Evolutionary conservation across 805 yeast species (phyloP), one percentile per base, ranked within the genome.

Genomic region (Cyberlindnera galapagoensis): DNA sequence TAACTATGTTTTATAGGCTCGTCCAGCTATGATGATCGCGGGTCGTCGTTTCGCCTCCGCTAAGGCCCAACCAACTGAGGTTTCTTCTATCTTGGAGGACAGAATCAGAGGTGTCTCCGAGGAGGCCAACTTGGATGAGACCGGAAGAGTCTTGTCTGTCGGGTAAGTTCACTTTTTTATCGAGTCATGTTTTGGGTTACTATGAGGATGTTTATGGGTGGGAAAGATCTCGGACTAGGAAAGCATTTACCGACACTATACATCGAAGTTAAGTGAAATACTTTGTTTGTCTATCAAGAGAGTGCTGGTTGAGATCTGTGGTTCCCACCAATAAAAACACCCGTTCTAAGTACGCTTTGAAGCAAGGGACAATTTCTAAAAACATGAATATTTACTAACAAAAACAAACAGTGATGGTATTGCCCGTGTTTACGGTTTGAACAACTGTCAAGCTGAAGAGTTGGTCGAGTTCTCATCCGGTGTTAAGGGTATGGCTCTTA

Each of bases 371-470:
- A n/a, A n/a, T n/a, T n/a, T n/a, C n/a, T n/a, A n/a, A n/a, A n/a
- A n/a, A n/a, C n/a, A n/a, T n/a, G n/a, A n/a, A n/a, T n/a, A n/a
- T n/a, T 31, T 65, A 65, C 71, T 67, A 65, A 67, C 63, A 34
- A 21, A 31, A 36, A n/a, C n/a, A 11, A 20, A 47, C 59, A 78
- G 98, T 83, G 99, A 92, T 71, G 99, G 99, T 92, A 92, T 92
- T 65, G 99, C 98, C 67, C 94, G 97, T 80, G 95, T 92, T 62
- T 92, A 84, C 74, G 99, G 99, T 74, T 76, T 92, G 60, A 92
- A 88, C 92, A 92, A 92, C 79, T 80, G 87, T 70, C 97, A 90
- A 78, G 98, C 98, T 63, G 98, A 92, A 76, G 99, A 92, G 75
- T 79, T 92, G 67, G 97, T 92, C 60, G 98, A 92, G 74, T 94